Base-by-base conservation (phyloP, 345 rosid genomes). In the Populus tremula region DNA sequence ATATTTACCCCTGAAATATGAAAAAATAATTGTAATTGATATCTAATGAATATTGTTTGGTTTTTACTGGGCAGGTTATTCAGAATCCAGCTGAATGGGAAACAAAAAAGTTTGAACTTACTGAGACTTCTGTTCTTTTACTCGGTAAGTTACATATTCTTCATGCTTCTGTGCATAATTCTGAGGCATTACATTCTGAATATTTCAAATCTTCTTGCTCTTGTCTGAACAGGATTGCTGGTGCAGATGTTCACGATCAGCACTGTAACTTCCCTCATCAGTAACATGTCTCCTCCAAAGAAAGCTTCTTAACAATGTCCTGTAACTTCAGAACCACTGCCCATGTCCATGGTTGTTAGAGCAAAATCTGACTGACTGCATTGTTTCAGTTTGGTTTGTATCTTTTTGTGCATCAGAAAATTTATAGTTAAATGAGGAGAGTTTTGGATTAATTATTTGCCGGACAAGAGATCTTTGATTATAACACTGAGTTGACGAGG, bases 271-370 rank as follows among this genome's bases (percentile, higher is more conserved):
- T 88, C 89, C 5, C 89, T 91, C 45, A 76, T 87, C 54, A 78
- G 76, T 73, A 90, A 91, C 73, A 91, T 93, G 96, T 90, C 98
- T 79, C 98, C 93, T 4, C 94, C 93, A 54, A 89, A 90, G 71
- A 91, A 82, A 86, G 78, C 87, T 85, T 87, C 87, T 69, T 88
- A 83, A 64, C 35, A 13, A 33, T 5, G 50, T 61, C 8, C 17
- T 63, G 66, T 67, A 74, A 69, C 69, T 14, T 35, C 64, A 74
- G 18, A 50, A 33, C 29, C 16, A 43, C 39, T 65, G 27, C 39
- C 35, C 56, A 41, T 16, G 43, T 8, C 23, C 59, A 53, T 53
- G 59, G 10, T 21, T 53, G 59, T 18, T 53, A 17, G 59, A 53
- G n/a, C 59, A 53, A 6, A 53, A 53, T 53, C 59, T 1, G 59